Base-by-base conservation (phyloP, 331 rosid genomes). In the Quercus tomentella region DNA sequence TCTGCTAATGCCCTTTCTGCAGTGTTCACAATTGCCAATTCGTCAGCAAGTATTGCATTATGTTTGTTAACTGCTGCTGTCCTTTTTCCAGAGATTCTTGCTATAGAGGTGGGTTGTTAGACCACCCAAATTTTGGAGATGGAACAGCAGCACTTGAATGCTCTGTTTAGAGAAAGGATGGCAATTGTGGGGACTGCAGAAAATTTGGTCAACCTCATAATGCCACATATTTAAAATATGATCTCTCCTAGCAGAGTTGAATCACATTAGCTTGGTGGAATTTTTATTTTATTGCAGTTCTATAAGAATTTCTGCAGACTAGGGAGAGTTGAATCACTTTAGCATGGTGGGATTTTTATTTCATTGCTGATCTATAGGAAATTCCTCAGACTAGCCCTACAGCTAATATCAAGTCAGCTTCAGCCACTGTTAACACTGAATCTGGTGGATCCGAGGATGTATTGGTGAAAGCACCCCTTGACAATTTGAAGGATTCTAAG, bases 401-500 rank as follows among this genome's bases (percentile, higher is more conserved):
- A 12, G 81, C 81, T 73, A 84, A 84, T 62, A 68, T 77, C 58
- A 86, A 84, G 54, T 7, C 62, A 15, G 80, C 78, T 73, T 5
- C 82, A 17, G 78, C 82, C 7, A 88, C 85, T 68, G 81, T 80
- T 51, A 83, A 82, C 70, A 52, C 63, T 71, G 96, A 87, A 78
- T 83, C 84, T 7, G 70, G 66, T 82, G 92, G 82, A 74, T 84
- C 90, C 81, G 90, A 84, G 85, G 89, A 72, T 87, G 84, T 73
- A 60, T 18, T 78, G 76, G 77, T 26, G 33, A 90, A 90, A 84
- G 84, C 74, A 85, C 75, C 89, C 45, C 75, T 28, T 52, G 93
- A 91, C 85, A 93, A 87, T 77, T 78, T 77, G 49, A 95, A 85
- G 78, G 94, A 90, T 52, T 61, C 81, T n/a, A 91, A 86, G 82